Base-by-base conservation (phyloP, 768 basidiomycete genomes). In the Amyloporia xantha region DNA sequence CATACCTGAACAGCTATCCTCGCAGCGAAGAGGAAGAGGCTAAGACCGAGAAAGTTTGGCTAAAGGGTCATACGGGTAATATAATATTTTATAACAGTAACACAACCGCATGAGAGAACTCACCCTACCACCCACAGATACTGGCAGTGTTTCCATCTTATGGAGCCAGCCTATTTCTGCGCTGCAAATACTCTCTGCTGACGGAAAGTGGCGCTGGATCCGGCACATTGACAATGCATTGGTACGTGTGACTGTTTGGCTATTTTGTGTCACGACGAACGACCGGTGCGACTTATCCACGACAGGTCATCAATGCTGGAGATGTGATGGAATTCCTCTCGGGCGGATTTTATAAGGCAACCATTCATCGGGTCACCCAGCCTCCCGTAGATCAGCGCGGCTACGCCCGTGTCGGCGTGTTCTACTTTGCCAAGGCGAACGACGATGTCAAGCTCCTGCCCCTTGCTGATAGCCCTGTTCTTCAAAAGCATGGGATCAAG, bases 271-370 rank as follows among this genome's bases (percentile, higher is more conserved):
- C 21, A 21, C 25, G 5, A 19, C 5, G 20, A 4, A 21, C 4
- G 5, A 11, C 19, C 5, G 5, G 5, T 42, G 24, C 17, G 6
- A 7, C 3, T 21, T 15, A 20, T 21, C 10, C 13, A 33, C 24
- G 15, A 27, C 26, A 81, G 81, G 59, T 69, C 35, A 54, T 70
- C 39, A 69, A 70, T 44, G 62, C 60, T n/a, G n/a, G n/a, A n/a
- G n/a, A n/a, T n/a, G n/a, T n/a, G n/a, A n/a, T n/a, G n/a, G n/a
- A n/a, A n/a, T n/a, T n/a, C n/a, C n/a, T n/a, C n/a, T n/a, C n/a
- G n/a, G n/a, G n/a, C n/a, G n/a, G n/a, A n/a, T n/a, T n/a, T n/a
- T n/a, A n/a, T n/a, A n/a, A n/a, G n/a, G n/a, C n/a, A n/a, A n/a
- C n/a, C n/a, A n/a, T n/a, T 24, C 69, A 70, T 44, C 68, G 69